Conservation (phyloP, 192 early-diverging fungal genomes). For the Coemansia sp. region DNA sequence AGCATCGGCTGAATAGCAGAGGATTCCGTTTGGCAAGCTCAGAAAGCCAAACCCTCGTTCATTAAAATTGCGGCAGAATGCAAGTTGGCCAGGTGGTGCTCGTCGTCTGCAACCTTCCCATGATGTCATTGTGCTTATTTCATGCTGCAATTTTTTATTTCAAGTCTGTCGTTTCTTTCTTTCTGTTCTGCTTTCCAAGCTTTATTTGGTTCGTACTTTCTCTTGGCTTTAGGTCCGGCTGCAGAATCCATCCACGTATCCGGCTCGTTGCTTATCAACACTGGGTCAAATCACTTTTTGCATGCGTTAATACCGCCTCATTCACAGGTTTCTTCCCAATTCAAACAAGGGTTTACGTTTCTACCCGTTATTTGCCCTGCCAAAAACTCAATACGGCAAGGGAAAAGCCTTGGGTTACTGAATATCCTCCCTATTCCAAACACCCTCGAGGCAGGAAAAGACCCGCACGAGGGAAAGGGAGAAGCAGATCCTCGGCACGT, state of each 20-base stretch:
- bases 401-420: not conserved
- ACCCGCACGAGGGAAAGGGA: not conserved
- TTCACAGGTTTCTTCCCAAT: not conserved
- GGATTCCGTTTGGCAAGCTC: too few species aligned
- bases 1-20: too few species aligned
- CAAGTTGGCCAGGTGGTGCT: not conserved
- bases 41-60: not conserved
- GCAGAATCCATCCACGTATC: not conserved
- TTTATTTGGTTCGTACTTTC: not conserved
- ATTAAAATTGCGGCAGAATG: not conserved
- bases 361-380: too few species aligned
- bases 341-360: not conserved
- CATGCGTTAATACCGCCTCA: not conserved
- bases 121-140: not conserved
- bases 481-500: not conserved
- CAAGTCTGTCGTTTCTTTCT: not conserved
- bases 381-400: not conserved
- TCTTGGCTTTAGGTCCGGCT: not conserved
- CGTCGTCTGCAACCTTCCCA: not conserved
- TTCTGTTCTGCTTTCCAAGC: not conserved
- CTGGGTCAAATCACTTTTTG: not conserved
- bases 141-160: not conserved
- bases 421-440: conserved; percentile 1
- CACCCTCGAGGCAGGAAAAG: not conserved
- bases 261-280: not conserved